A percentile compares a stretch with the other conserved stretches of the same genome.
phyloP scores from a whole-genome alignment of 2,329 filamentous ascomycete species.

The Colletotrichum brevisporum region DNA sequence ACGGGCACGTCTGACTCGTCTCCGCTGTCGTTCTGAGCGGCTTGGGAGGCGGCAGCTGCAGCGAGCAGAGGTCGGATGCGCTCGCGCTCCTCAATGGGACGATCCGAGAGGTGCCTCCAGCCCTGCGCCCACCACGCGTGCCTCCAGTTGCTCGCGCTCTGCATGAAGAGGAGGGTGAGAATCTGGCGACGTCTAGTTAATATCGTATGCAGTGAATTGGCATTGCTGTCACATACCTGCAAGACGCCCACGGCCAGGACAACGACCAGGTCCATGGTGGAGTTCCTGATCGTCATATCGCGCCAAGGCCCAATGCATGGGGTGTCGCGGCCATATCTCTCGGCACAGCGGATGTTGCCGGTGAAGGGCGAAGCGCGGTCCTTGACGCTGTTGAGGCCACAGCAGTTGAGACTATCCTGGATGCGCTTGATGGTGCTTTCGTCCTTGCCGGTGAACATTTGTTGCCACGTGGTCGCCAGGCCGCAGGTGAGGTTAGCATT shows the following conservation, averaged over 20 bases:
- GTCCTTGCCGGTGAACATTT: conserved; percentile 67
- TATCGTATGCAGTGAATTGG: not conserved
- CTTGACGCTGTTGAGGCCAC: conserved; percentile 69
- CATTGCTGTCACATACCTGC: conserved; percentile 61
- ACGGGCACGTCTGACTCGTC: conserved; percentile 35
- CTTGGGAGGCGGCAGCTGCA: not conserved
- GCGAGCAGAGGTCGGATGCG: conserved; percentile 36
- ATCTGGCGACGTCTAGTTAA: conserved; percentile 12
- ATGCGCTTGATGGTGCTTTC: conserved; percentile 66
- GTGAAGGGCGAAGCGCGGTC: conserved; percentile 76
- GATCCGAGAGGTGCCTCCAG: conserved; percentile 33
- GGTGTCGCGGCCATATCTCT: conserved; percentile 59
- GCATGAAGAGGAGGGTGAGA: conserved; percentile 30
- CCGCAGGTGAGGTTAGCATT: conserved; percentile 61
- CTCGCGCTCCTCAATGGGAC: conserved; percentile 31
- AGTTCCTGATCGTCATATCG: conserved; percentile 65
- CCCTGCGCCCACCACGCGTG: conserved; percentile 41
- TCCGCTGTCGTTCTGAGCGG: conserved; percentile 24
- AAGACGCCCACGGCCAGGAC: conserved; percentile 67
- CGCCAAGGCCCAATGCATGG: conserved; percentile 71
- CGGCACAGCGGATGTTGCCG: conserved; percentile 55
- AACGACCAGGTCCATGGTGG: conserved; percentile 69
- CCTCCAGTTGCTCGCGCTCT: conserved; percentile 40
- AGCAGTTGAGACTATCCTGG: conserved; percentile 77
- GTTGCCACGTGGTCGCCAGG: conserved; percentile 70